Evolutionary conservation across 192 early-diverging fungal genomes (phyloP).

Genomic region (Powellomyces hirtus): DNA sequence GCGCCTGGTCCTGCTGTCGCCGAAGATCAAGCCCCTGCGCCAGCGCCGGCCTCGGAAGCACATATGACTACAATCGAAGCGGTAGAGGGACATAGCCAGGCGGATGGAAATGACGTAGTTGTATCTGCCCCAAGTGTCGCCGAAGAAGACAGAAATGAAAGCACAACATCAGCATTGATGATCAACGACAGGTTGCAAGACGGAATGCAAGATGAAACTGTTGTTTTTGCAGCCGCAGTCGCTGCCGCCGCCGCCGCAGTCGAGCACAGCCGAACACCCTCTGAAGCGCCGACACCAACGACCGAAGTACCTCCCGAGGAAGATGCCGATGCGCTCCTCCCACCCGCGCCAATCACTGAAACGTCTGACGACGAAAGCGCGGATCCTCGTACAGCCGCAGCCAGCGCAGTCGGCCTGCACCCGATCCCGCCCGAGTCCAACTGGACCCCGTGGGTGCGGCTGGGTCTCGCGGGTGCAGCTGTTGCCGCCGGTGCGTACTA

Average conservation of each 20-base stretch:
- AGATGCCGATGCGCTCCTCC: not conserved
- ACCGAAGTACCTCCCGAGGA: not conserved
- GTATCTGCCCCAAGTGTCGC: not conserved
- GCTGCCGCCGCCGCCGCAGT: constrained; percentile 16
- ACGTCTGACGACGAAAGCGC: not conserved
- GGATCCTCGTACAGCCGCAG: not conserved
- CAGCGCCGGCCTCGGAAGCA: constrained; percentile 1
- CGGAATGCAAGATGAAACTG: constrained; percentile 19
- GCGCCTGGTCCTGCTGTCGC: not conserved
- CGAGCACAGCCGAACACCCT: not conserved
- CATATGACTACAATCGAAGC: not conserved
- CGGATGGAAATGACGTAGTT: not conserved
- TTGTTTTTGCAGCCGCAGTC: constrained; percentile 23
- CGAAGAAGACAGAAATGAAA: no score
- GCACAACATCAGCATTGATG: no score
- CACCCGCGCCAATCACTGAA: not conserved
- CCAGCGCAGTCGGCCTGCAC: not conserved
- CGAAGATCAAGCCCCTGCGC: not conserved
- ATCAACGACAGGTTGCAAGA: not conserved
- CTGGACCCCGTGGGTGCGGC: constrained; percentile 23
- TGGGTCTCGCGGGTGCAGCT: constrained; percentile 42
- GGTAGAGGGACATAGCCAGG: not conserved
- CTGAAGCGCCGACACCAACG: not conserved
- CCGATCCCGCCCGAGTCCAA: constrained; percentile 18
- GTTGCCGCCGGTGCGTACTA: constrained; percentile 41